Evolutionary conservation across 192 early-diverging fungal species (phyloP), one percentile per base, ranked within the genome.

Genomic region (Irineochytrium annulatum): DNA sequence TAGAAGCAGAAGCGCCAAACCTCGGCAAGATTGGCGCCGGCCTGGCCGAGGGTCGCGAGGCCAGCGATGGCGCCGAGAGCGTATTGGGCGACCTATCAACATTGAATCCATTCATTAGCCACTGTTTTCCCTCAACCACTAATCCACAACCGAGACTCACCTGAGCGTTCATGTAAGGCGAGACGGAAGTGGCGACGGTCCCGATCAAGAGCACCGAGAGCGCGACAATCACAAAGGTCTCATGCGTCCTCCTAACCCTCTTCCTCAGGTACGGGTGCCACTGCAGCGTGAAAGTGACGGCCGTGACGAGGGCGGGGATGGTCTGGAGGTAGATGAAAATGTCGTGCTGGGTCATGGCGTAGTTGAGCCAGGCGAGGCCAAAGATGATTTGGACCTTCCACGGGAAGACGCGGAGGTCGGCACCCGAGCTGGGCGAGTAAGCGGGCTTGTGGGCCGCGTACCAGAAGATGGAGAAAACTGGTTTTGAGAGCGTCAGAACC

Each of bases 181-280:
- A 65, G 19, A 65, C 48, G 26, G 63, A 32, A n/a, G 63, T 65
- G 4, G 43, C 28, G 34, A 55, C 63, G 22, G 62, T 65, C 2
- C 33, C 33, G 27, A 65, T 34, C 33, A 52, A 34, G 43, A 58
- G 17, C 28, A 65, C 22, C 17, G 26, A 17, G 16, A 65, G 28
- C n/a, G 17, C 17, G 33, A 65, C 22, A 20, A 54, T 57, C 41
- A 65, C 41, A 22, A 56, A 27, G 46, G 55, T 57, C 24, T 65
- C 63, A 34, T 65, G 63, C 34, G 56, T 29, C 16, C 31, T 30
- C 3, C 63, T 54, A 22, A 65, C 43, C 13, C 48, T 3, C 37
- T 65, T 65, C 55, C 56, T 52, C 45, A 57, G 56, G 55, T 57
- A 65, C 3, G 63, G 63, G 55, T 65, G 63, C 63, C 63, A 65